phyloP scores from a whole-genome alignment of 2,329 filamentous ascomycete species.

The Monosporascus sp. region DNA sequence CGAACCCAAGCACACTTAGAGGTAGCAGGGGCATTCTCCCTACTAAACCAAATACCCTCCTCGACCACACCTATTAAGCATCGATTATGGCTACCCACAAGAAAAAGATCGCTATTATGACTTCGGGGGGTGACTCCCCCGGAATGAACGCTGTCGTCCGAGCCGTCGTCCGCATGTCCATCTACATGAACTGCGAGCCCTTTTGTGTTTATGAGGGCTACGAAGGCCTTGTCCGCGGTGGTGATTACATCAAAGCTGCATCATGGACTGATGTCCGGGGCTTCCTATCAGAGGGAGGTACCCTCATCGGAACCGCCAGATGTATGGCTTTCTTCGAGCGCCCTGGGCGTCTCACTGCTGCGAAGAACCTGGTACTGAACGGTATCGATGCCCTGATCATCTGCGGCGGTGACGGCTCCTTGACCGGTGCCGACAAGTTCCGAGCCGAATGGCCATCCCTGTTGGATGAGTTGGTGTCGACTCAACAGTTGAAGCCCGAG shows the following conservation, averaged over 20 bases:
- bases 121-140: constrained; percentile 87
- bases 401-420: constrained; percentile 91
- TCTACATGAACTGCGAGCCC: constrained; percentile 75
- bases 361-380: constrained; percentile 88
- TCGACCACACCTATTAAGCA: background rate
- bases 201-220: constrained; percentile 91
- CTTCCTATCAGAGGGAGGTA: constrained; percentile 90
- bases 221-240: constrained; percentile 86
- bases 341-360: constrained; percentile 72
- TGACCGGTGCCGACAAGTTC: constrained; percentile 94
- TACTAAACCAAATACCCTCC: background rate
- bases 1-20: background rate
- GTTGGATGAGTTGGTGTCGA: constrained; percentile 75
- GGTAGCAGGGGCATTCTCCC: background rate
- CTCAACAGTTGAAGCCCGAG: constrained; percentile 61
- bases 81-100: constrained; percentile 39
- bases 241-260: constrained; percentile 81
- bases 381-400: constrained; percentile 96
- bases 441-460: constrained; percentile 87
- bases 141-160: constrained; percentile 92
- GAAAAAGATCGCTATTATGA: constrained; percentile 83
- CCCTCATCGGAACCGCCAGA: constrained; percentile 89
- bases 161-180: constrained; percentile 85
- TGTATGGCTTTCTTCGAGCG: constrained; percentile 92
- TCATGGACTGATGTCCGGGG: constrained; percentile 91